phyloP scores from a whole-genome alignment of 192 early-diverging fungal species.

The Chytriomyces confervae region DNA sequence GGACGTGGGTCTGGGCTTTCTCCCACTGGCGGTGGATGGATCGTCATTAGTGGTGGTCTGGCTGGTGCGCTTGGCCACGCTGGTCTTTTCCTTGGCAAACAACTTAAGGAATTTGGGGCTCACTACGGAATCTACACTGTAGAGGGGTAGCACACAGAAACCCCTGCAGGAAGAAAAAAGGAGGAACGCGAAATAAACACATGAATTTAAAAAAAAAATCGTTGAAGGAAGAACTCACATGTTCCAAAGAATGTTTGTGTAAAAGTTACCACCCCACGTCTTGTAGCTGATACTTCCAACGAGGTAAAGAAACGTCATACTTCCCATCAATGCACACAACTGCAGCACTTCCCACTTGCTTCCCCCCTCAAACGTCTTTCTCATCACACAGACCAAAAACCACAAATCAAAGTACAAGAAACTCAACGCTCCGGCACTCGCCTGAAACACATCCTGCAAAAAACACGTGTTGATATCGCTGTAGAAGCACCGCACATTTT shows the following conservation, averaged over 20 bases:
- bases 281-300: constrained; percentile 24
- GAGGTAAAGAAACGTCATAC: constrained; percentile 11
- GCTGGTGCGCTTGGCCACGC: no score
- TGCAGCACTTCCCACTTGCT: constrained; percentile 12
- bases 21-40: no score
- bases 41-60: no score
- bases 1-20: no score
- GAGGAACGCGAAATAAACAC: not conserved
- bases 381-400: not conserved
- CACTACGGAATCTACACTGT: not conserved
- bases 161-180: not conserved
- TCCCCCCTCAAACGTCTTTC: constrained; percentile 5
- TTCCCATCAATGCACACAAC: constrained; percentile 7
- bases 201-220: no score
- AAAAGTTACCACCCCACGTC: constrained; percentile 29
- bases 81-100: not conserved
- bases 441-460: constrained; percentile 7
- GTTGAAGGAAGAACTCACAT: constrained; percentile 5
- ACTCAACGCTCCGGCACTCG: not conserved
- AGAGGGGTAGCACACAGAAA: not conserved
- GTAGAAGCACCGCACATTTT: not conserved
- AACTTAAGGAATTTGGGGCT: not conserved
- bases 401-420: constrained; percentile 16
- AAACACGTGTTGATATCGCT: constrained; percentile 10
- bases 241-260: constrained; percentile 33